phyloP scores from a whole-genome alignment of 345 rosid species.

The Populus tremula region DNA sequence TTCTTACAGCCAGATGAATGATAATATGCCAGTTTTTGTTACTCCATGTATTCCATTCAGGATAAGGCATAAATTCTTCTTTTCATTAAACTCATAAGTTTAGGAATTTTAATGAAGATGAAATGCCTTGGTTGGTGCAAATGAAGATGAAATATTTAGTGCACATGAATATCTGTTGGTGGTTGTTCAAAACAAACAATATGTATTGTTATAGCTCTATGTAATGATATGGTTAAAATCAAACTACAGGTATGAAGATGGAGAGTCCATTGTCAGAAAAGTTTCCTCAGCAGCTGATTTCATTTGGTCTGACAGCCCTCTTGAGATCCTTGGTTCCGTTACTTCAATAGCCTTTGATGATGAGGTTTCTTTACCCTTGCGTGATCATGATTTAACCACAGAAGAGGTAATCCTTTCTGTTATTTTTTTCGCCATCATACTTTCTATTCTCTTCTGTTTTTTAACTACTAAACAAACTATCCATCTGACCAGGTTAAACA shows the following conservation, averaged over 20 bases:
- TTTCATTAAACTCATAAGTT: background rate
- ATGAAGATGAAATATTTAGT: background rate
- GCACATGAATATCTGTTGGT: background rate
- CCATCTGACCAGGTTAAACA: constrained; percentile 53
- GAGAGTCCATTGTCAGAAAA: constrained; percentile 61
- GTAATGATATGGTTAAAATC: constrained; percentile 2
- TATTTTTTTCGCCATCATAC: background rate
- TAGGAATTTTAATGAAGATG: constrained; percentile 7
- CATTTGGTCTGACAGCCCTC: constrained; percentile 77
- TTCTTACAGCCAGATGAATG: background rate
- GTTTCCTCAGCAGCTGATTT: constrained; percentile 78
- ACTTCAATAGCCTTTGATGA: constrained; percentile 71
- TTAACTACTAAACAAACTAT: constrained; percentile 5
- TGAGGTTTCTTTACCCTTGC: constrained; percentile 52
- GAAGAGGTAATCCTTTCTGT: constrained; percentile 55
- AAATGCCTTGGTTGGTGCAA: too few species aligned
- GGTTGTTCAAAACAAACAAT: background rate
- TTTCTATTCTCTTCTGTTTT: background rate
- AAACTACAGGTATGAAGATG: constrained; percentile 70
- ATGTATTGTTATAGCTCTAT: background rate
- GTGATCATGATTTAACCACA: constrained; percentile 66
- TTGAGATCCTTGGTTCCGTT: constrained; percentile 86
- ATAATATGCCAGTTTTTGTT: too few species aligned
- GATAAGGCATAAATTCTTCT: background rate
- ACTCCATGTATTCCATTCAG: background rate